These are phyloP conservation scores for Parathielavia appendiculata DNA, from an alignment of 495 filamentous ascomycete species.

Conservation along the genomic window DNA sequence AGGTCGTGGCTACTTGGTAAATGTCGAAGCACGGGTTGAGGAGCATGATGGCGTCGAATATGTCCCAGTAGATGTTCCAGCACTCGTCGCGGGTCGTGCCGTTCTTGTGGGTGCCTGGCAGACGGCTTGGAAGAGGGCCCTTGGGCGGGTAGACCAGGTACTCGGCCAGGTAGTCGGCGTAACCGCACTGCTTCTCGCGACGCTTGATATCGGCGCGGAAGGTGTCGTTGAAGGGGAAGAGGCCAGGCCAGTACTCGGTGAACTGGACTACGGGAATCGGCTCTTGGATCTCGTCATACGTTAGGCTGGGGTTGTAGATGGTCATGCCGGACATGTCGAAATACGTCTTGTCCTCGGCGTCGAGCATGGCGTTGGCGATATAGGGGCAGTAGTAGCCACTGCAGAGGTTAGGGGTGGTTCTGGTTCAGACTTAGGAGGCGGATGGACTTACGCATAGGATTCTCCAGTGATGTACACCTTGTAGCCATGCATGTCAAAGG, in stretches of 20 bases:
- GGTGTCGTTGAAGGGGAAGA: slow-evolving; percentile 63
- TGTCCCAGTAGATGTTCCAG: slow-evolving; percentile 48
- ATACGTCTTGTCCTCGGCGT: slow-evolving; percentile 59
- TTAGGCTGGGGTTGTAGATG: slow-evolving; percentile 65
- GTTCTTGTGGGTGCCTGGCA: slow-evolving; percentile 21
- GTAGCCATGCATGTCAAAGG: slow-evolving; percentile 56
- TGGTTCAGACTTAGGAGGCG: neutral
- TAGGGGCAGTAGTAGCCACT: slow-evolving; percentile 72
- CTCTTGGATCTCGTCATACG: slow-evolving; percentile 43
- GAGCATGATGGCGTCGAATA: slow-evolving; percentile 47
- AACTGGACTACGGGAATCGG: slow-evolving; percentile 56
- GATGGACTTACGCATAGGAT: slow-evolving; percentile 51
- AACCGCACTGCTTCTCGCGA: slow-evolving; percentile 58
- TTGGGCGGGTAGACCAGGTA: slow-evolving; percentile 66
- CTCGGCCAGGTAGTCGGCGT: slow-evolving; percentile 53
- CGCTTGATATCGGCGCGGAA: slow-evolving; percentile 56
- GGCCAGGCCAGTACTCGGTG: slow-evolving; percentile 54
- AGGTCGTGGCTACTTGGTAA: slow-evolving; percentile 70
- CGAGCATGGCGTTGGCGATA: slow-evolving; percentile 68
- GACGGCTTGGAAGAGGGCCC: slow-evolving; percentile 47
- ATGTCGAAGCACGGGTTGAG: slow-evolving; percentile 79
- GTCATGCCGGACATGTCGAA: slow-evolving; percentile 63
- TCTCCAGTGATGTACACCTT: slow-evolving; percentile 68
- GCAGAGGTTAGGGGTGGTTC: neutral
- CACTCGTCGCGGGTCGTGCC: slow-evolving; percentile 26